Evolutionary conservation across 176 grass and related monocot genomes (phyloP).

Genomic region (Oryza officinalis): DNA sequence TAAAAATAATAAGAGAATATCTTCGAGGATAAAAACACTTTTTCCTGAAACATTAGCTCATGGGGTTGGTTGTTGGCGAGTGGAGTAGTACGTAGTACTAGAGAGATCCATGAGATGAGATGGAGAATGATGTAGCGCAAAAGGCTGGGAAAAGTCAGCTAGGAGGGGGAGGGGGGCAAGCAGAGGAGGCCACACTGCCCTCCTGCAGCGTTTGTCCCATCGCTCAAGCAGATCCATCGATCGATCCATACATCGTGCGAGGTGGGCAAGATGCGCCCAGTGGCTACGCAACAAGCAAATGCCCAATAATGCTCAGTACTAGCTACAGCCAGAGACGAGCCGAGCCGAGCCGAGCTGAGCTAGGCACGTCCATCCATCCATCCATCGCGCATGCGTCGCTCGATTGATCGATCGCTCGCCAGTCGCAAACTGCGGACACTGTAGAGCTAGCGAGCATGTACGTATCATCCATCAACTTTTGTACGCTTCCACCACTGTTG

Average conservation of each 20-base stretch:
- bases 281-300: slow-evolving; percentile 36
- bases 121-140: slow-evolving; percentile 46
- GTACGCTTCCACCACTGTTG: background rate
- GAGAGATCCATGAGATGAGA: background rate
- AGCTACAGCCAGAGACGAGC: too few relatives aligned
- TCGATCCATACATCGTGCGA: background rate
- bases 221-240: background rate
- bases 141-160: slow-evolving; percentile 34
- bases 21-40: too few relatives aligned
- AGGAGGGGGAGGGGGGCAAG: too few relatives aligned
- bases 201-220: slow-evolving; percentile 26
- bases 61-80: slow-evolving; percentile 17
- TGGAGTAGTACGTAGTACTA: too few relatives aligned
- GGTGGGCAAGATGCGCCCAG: slow-evolving; percentile 12
- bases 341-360: too few relatives aligned
- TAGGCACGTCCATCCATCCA: too few relatives aligned
- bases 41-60: slow-evolving; percentile 42
- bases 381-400: too few relatives aligned
- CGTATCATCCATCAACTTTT: background rate
- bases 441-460: background rate
- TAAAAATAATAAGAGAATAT: too few relatives aligned
- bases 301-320: background rate
- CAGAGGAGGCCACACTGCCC: background rate
- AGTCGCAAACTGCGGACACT: background rate
- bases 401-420: background rate